These are phyloP conservation scores for grape (Vitis vinifera) DNA, from an alignment of 164 flowering plant genomes.

Conservation along the genomic window DNA sequence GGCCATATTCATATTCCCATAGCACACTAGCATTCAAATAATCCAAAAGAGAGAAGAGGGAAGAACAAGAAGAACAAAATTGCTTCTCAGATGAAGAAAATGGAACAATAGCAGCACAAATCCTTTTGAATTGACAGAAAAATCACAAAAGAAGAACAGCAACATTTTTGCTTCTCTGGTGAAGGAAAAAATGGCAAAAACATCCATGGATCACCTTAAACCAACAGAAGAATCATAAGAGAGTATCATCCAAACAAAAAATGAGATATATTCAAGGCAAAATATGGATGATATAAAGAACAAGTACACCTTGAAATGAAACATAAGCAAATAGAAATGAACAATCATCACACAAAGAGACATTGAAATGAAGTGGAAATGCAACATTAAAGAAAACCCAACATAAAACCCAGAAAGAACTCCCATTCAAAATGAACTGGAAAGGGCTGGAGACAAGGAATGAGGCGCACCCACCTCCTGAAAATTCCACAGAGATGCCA, in stretches of 20 bases:
- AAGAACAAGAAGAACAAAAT: background rate
- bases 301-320: background rate
- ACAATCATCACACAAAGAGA: background rate
- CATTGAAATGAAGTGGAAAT: background rate
- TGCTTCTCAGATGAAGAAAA: too few species aligned
- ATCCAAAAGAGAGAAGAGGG: background rate
- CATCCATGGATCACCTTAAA: too few species aligned
- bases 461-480: constrained; percentile 36
- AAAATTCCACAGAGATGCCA: constrained; percentile 42
- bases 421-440: background rate
- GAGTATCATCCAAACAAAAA: too few species aligned
- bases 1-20: too few species aligned
- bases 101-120: too few species aligned
- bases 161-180: background rate
- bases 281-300: too few species aligned
- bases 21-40: too few species aligned
- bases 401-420: constrained; percentile 1
- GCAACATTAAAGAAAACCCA: constrained; percentile 1
- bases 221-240: too few species aligned
- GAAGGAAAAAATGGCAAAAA: too few species aligned
- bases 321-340: background rate
- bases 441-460: background rate
- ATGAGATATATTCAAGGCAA: too few species aligned
- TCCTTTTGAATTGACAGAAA: background rate
- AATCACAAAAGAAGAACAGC: constrained; percentile 6